Percentiles rank a stretch among this genome's conserved stretches.
Evolutionary conservation across 352 stramenopile genomes (phyloP).

Genomic region (Phytophthora pseudosyringae): DNA sequence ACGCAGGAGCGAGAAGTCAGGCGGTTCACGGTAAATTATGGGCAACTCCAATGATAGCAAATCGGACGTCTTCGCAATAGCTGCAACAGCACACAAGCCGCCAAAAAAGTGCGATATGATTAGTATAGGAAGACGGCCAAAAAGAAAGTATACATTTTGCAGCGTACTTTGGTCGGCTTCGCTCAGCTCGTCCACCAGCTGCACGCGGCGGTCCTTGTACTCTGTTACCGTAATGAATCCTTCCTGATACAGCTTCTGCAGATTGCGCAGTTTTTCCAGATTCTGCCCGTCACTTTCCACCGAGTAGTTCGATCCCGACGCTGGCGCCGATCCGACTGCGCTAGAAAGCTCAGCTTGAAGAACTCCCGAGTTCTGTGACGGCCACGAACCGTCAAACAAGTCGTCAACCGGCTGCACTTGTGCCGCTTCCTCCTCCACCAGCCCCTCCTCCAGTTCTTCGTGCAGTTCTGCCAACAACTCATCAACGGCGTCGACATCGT

Average conservation of each 20-base stretch:
- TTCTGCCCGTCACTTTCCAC: constrained; percentile 49
- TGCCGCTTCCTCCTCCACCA: constrained; percentile 10
- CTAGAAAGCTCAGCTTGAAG: constrained; percentile 1
- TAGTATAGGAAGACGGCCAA: constrained; percentile 6
- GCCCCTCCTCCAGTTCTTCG: constrained; percentile 27
- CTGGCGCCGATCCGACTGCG: background rate
- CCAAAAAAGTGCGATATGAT: constrained; percentile 1
- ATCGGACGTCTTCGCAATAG: constrained; percentile 66
- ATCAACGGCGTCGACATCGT: constrained; percentile 20
- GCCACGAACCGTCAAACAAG: constrained; percentile 32
- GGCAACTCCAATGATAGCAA: constrained; percentile 57
- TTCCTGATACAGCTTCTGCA: constrained; percentile 80
- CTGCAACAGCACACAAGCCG: constrained; percentile 29
- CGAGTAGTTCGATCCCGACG: constrained; percentile 19
- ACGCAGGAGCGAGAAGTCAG: constrained; percentile 64
- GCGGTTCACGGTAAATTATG: constrained; percentile 68
- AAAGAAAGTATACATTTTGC: constrained; percentile 4
- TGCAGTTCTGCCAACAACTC: constrained; percentile 20
- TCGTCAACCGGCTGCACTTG: constrained; percentile 13
- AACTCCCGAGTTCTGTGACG: constrained; percentile 6
- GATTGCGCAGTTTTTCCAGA: constrained; percentile 69
- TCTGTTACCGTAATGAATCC: constrained; percentile 85
- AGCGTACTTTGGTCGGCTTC: constrained; percentile 64
- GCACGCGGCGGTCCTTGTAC: constrained; percentile 70
- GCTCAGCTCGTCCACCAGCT: constrained; percentile 69